Evolutionary conservation across 2,329 filamentous ascomycete species (phyloP), one percentile per base, ranked within the genome.

Genomic region (Dendrostoma leiphaemia): DNA sequence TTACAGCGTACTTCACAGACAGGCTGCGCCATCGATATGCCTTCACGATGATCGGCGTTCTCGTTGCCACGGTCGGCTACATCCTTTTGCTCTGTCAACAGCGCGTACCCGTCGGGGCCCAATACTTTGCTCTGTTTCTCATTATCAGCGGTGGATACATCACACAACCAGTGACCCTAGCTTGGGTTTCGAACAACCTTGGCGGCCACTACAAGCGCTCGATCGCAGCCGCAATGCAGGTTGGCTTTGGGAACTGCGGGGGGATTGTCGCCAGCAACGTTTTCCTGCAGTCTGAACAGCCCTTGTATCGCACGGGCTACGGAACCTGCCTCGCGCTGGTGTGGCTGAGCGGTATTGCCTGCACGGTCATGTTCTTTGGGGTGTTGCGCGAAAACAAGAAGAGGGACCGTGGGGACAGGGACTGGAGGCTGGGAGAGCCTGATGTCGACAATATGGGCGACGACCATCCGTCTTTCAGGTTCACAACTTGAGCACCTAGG

Each of bases 121-220:
- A 75, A 48, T 84, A 84, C 66, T 76, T 80, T 48, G 79, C 80
- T 9, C 67, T 82, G 41, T 83, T 80, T 64, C 71, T 82, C 40
- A 68, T 84, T 61, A 77, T 79, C 2, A 69, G 70, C 7, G 81
- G 82, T 15, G 76, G 76, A 2, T 83, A 78, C 62, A 77, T 80
- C 48, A 74, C 76, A 3, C 78, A 81, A 56, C 81, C 82, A 1
- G 74, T 84, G 38, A 71, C 74, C 1, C 67, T 84, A 24, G 77
- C 73, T 6, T 85, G 82, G 81, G 68, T 84, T 21, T 74, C 73
- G 53, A 83, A 84, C 63, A 80, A 81, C 59, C 72, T 83, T 59
- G 74, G 72, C 1, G 81, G 81, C 1, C 79, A 82, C 63, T 83
- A 81, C 64, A 84, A 84, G 68, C 74, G 80, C 17, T 71, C 74